These are phyloP conservation scores for Fusarium scirpi DNA, from an alignment of 2,329 filamentous ascomycete genomes.

Conservation along the genomic window DNA sequence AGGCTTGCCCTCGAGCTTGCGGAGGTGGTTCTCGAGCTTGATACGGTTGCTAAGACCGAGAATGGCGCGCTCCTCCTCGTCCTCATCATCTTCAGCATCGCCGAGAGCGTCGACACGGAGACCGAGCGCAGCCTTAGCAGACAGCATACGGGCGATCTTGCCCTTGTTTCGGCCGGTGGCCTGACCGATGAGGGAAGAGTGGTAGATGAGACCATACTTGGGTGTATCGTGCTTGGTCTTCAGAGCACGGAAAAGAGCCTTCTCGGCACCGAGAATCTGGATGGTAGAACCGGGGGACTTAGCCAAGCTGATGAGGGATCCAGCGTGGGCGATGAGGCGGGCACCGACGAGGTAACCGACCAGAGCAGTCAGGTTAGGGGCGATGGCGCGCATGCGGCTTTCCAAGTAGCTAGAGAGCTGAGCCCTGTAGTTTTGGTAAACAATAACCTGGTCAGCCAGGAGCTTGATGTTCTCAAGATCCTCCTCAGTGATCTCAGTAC, in stretches of 20 bases:
- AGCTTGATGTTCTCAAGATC: slow-evolving; percentile 94
- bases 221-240: slow-evolving; percentile 99
- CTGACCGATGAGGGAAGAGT: slow-evolving; percentile 93
- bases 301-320: slow-evolving; percentile 92
- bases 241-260: slow-evolving; percentile 96
- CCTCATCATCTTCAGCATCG: slow-evolving; percentile 71
- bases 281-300: slow-evolving; percentile 96
- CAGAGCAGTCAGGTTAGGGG: slow-evolving; percentile 92
- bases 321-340: slow-evolving; percentile 92
- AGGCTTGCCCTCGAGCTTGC: slow-evolving; percentile 90
- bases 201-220: slow-evolving; percentile 96
- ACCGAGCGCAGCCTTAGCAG: slow-evolving; percentile 92
- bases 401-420: slow-evolving; percentile 91
- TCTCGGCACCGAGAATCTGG: slow-evolving; percentile 98
- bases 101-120: slow-evolving; percentile 86
- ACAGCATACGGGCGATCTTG: slow-evolving; percentile 97
- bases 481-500: slow-evolving; percentile 93
- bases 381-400: slow-evolving; percentile 95
- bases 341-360: slow-evolving; percentile 95
- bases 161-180: slow-evolving; percentile 99
- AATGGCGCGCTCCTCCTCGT: slow-evolving; percentile 89
- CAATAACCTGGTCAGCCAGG: slow-evolving; percentile 92
- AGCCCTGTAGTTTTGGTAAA: slow-evolving; percentile 89
- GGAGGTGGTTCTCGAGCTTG: slow-evolving; percentile 80
- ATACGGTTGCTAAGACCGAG: slow-evolving; percentile 79